Conservation (phyloP, 2,329 filamentous ascomycete genomes). For the Fusarium brachygibbosum region DNA sequence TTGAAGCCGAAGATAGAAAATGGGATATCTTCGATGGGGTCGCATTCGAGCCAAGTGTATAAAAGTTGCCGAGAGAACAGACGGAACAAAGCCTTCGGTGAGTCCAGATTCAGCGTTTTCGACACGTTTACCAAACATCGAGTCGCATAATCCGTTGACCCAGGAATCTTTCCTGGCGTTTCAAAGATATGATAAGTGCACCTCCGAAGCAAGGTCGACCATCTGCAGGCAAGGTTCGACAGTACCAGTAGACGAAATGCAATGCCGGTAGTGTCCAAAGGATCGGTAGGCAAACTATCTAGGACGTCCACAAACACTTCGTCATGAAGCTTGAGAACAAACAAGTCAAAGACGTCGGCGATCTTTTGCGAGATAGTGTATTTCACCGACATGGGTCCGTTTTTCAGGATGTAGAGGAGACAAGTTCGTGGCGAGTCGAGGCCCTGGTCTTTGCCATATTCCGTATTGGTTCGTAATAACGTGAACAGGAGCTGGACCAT, state of each 20-base stretch:
- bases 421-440: slow-evolving; percentile 75
- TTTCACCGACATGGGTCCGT: slow-evolving; percentile 78
- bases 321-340: slow-evolving; percentile 85
- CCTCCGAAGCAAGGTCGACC: slow-evolving; percentile 87
- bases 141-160: slow-evolving; percentile 77
- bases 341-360: slow-evolving; percentile 82
- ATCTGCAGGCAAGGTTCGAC: slow-evolving; percentile 81
- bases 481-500: slow-evolving; percentile 78
- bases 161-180: slow-evolving; percentile 79
- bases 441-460: slow-evolving; percentile 72
- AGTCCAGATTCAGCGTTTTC: slow-evolving; percentile 71
- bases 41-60: slow-evolving; percentile 86
- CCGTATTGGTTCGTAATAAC: slow-evolving; percentile 75
- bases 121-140: slow-evolving; percentile 79
- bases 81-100: slow-evolving; percentile 79
- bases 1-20: slow-evolving; percentile 87
- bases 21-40: slow-evolving; percentile 79
- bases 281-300: slow-evolving; percentile 80
- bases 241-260: slow-evolving; percentile 84
- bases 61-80: slow-evolving; percentile 91
- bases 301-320: slow-evolving; percentile 87
- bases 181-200: slow-evolving; percentile 97
- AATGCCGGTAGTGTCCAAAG: slow-evolving; percentile 82
- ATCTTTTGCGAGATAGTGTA: slow-evolving; percentile 79
- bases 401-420: slow-evolving; percentile 78